Evolutionary conservation across 768 basidiomycete species (phyloP), one percentile per base, ranked within the genome.

Genomic region (Suillus placidus): DNA sequence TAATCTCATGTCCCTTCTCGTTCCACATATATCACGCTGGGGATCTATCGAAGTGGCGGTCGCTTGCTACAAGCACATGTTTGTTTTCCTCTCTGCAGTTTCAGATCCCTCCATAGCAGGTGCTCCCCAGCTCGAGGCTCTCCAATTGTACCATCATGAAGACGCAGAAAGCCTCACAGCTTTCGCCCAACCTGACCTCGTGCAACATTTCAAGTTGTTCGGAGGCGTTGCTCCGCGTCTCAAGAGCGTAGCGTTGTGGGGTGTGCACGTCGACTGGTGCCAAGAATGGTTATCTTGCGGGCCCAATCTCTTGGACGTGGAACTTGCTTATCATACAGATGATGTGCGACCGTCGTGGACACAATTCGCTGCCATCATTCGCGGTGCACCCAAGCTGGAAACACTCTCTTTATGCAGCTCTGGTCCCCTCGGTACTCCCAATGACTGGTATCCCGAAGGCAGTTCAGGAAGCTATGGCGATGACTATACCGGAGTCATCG

Each of bases 191-290:
- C 62, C 65, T 23, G 76, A 78, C 43, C 74, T 76, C 43, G 79
- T 78, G 3, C 64, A 63, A 6, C 66, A 67, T 43, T 85, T 88
- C 76, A 76, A 81, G 13, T 80, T 85, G 20, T 87, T 92, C 70
- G 81, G 84, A 3, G 81, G 83, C 32, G 81, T 81, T 20, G 75
- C 77, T 9, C 91, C 91, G 1, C 81, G 78, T 9, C 77, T 93
- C 16, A 76, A 73, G 23, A 70, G 76, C 5, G 74, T 86, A 40
- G 77, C 79, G 12, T 78, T 93, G 34, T 90, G 88, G 87, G 90
- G 89, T 45, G 87, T 91, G 6, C 90, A 90, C 67, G 74, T 92
- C 40, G 82, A 87, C 64, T 93, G 91, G 91, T 78, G 82, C 37
- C 77, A 80, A 40, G 78, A 81, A 18, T 72, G 80, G 26, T 67